Evolutionary conservation across 2,329 filamentous ascomycete species (phyloP).

Genomic region (Penicillium concentricum): DNA sequence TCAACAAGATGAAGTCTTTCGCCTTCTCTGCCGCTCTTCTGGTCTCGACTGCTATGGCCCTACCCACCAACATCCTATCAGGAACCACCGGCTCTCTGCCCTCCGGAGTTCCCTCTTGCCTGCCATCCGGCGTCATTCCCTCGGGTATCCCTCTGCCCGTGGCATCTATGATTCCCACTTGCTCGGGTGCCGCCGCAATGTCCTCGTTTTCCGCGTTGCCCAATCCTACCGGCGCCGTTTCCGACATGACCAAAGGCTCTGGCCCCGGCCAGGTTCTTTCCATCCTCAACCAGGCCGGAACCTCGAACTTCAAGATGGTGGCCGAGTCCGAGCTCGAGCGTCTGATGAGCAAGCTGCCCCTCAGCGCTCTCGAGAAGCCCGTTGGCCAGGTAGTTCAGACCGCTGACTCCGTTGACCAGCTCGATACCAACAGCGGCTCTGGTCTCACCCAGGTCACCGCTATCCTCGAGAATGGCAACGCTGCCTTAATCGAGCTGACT

Average conservation of each 20-base stretch:
- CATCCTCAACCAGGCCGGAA: conserved; percentile 17
- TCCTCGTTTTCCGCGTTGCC: background rate
- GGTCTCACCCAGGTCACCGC: conserved; percentile 26
- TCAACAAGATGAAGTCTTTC: conserved; percentile 25
- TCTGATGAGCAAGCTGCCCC: conserved; percentile 17
- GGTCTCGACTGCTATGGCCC: conserved; percentile 19
- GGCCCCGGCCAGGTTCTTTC: conserved; percentile 7
- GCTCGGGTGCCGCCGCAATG: background rate
- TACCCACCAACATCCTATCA: conserved; percentile 16
- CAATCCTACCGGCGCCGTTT: background rate
- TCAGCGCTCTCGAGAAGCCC: conserved; percentile 12
- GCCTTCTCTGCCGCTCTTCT: conserved; percentile 20
- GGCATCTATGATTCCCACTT: conserved; percentile 2
- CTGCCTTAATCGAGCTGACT: conserved; percentile 18
- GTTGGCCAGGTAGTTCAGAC: conserved; percentile 20
- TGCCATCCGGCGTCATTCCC: conserved; percentile 11
- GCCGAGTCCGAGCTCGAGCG: conserved; percentile 24
- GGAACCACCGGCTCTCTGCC: background rate
- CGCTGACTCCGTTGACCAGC: conserved; percentile 17
- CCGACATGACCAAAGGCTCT: background rate
- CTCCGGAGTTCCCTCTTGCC: conserved; percentile 12
- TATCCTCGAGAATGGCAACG: conserved; percentile 19
- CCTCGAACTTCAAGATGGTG: conserved; percentile 15
- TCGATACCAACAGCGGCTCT: conserved; percentile 18
- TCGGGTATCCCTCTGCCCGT: conserved; percentile 7